These are phyloP conservation scores for Suhomyces bokatorum DNA, from an alignment of 1,139 yeast genomes.

Conservation along the genomic window DNA sequence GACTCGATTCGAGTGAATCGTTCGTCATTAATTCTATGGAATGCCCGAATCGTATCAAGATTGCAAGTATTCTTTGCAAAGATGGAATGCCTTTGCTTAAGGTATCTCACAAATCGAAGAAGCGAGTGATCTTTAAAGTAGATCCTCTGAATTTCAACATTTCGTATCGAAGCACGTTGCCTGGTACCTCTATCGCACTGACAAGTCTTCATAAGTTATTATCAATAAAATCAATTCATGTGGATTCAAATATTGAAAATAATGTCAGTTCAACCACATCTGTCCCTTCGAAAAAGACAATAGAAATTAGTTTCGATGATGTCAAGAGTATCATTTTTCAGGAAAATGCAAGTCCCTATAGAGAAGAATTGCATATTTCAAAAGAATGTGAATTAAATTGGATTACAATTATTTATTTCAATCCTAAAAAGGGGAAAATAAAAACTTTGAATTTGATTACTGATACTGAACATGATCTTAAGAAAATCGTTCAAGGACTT, in stretches of 20 bases:
- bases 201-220: slow-evolving; percentile 18
- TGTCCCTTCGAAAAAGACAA: slow-evolving; percentile 25
- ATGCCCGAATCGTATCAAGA: not conserved
- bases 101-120: slow-evolving; percentile 68
- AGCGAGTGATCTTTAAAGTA: slow-evolving; percentile 42
- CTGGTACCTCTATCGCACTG: slow-evolving; percentile 17
- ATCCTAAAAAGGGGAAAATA: slow-evolving; percentile 55
- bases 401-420: slow-evolving; percentile 76
- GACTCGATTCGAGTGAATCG: too few relatives aligned
- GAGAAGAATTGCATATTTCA: slow-evolving; percentile 80
- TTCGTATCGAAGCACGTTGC: slow-evolving; percentile 44
- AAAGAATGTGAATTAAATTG: slow-evolving; percentile 66
- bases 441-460: slow-evolving; percentile 75
- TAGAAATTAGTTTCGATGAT: slow-evolving; percentile 64
- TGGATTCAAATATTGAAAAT: slow-evolving; percentile 1
- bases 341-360: slow-evolving; percentile 72
- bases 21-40: not conserved
- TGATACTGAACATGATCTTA: slow-evolving; percentile 59
- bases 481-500: slow-evolving; percentile 54
- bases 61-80: slow-evolving; percentile 24
- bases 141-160: slow-evolving; percentile 39
- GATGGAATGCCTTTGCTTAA: slow-evolving; percentile 56
- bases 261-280: too few relatives aligned
- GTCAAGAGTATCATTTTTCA: slow-evolving; percentile 69
- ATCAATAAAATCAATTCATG: not conserved